Evolutionary conservation across 192 early-diverging fungal species (phyloP).

Genomic region (Umbelopsis sp.): DNA sequence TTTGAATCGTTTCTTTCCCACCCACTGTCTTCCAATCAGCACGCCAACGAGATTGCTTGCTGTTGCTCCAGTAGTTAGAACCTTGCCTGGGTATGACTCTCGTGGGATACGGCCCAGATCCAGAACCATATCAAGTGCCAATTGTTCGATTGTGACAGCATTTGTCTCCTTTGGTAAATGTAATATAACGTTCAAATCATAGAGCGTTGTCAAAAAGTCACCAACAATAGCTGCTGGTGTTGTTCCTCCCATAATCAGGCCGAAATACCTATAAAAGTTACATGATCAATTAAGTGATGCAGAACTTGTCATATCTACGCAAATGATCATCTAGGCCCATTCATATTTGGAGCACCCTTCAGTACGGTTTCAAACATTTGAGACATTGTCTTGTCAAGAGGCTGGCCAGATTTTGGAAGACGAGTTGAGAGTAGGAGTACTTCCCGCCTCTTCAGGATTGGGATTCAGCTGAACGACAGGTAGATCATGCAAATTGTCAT

Average conservation of each 20-base stretch:
- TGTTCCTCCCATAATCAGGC: conserved; percentile 58
- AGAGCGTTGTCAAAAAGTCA: conserved; percentile 40
- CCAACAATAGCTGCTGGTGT: conserved; percentile 48
- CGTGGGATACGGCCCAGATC: conserved; percentile 49
- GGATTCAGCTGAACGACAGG: background rate
- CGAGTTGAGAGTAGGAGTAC: background rate
- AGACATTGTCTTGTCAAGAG: background rate
- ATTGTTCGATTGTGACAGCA: conserved; percentile 44
- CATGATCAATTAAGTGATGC: background rate
- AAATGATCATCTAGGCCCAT: background rate
- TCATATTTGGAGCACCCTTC: background rate
- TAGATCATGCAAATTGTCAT: background rate
- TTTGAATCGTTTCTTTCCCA: conserved; percentile 30
- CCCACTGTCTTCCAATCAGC: conserved; percentile 41
- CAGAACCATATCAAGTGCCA: conserved; percentile 44
- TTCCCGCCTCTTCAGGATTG: background rate
- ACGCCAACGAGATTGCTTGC: conserved; percentile 56
- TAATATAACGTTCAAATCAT: conserved; percentile 42
- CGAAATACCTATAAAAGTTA: conserved; percentile 54
- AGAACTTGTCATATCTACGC: background rate
- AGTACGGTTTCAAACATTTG: background rate
- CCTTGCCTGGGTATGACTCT: conserved; percentile 37
- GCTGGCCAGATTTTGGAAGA: background rate
- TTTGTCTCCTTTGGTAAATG: conserved; percentile 39
- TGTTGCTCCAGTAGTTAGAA: conserved; percentile 61